Percentiles rank a stretch among this genome's conserved stretches.
Conservation (phyloP, 2,329 filamentous ascomycete species). For the Cadophora gregata region DNA sequence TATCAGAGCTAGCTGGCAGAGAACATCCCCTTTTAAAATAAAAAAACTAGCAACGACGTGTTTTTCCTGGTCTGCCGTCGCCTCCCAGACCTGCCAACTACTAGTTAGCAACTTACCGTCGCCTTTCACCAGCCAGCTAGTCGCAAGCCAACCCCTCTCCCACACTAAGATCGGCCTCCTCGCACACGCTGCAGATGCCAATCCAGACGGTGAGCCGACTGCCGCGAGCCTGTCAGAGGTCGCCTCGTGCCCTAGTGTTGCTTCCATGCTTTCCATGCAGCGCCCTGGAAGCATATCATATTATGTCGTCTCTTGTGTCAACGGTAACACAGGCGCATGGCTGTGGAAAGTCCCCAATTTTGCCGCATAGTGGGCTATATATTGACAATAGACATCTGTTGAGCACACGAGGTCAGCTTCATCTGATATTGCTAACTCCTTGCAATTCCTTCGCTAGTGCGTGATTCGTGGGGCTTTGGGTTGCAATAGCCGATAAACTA, state of each 20-base stretch:
- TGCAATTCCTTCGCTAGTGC: neutral
- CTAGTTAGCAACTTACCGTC: neutral
- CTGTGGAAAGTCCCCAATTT: constrained; percentile 12
- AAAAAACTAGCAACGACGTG: neutral
- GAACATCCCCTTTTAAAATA: neutral
- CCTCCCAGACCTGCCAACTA: neutral
- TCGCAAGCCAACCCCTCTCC: neutral
- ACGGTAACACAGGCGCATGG: constrained; percentile 5
- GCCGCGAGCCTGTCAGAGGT: constrained; percentile 28
- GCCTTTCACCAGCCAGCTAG: neutral
- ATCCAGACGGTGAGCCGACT: constrained; percentile 25
- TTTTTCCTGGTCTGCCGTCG: neutral
- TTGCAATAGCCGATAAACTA: constrained; percentile 3
- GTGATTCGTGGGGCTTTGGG: neutral
- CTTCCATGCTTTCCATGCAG: constrained; percentile 13
- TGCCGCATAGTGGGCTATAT: constrained; percentile 28
- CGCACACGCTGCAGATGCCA: constrained; percentile 12
- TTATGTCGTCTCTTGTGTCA: neutral
- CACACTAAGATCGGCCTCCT: constrained; percentile 6
- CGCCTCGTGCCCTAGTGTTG: neutral
- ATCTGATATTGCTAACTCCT: constrained; percentile 6
- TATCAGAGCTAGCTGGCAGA: neutral
- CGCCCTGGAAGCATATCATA: neutral
- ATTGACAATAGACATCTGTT: constrained; percentile 14
- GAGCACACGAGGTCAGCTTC: neutral